Conservation (phyloP, 2,329 filamentous ascomycete species). For the Aspergillus ochraceus region DNA sequence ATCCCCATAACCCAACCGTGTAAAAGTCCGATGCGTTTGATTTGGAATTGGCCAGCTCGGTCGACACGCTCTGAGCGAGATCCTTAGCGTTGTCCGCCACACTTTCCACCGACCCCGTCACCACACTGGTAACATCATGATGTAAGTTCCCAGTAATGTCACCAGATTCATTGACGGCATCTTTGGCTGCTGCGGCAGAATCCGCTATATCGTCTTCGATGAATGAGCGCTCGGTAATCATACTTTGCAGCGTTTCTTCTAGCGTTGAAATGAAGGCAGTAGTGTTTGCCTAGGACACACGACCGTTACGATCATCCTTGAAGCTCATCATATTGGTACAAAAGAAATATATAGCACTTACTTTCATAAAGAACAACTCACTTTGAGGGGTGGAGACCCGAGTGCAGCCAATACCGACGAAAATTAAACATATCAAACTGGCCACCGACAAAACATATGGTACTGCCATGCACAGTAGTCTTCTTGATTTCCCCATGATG, state of each 20-base stretch:
- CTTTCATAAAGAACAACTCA: not conserved
- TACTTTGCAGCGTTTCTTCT: not conserved
- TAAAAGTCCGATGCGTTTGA: not conserved
- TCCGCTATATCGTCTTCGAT: not conserved
- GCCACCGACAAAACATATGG: too few species aligned
- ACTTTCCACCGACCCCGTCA: not conserved
- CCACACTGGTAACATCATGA: not conserved
- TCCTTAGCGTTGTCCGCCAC: not conserved
- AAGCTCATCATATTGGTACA: not conserved
- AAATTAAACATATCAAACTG: too few species aligned
- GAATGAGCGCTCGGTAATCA: not conserved
- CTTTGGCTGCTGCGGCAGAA: too few species aligned
- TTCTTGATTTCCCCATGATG: too few species aligned
- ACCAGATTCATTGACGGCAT: too few species aligned
- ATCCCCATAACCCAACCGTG: not conserved
- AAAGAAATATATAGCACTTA: not conserved
- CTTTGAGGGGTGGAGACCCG: too few species aligned
- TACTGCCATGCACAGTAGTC: too few species aligned
- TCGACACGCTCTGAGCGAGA: not conserved
- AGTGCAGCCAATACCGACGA: too few species aligned
- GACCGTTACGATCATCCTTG: not conserved
- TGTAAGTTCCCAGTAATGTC: too few species aligned
- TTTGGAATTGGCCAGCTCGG: not conserved
- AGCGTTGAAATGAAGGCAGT: not conserved
- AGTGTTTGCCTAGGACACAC: not conserved